phyloP scores from a whole-genome alignment of 495 filamentous ascomycete species.

The Aspergillus heteromorphus region DNA sequence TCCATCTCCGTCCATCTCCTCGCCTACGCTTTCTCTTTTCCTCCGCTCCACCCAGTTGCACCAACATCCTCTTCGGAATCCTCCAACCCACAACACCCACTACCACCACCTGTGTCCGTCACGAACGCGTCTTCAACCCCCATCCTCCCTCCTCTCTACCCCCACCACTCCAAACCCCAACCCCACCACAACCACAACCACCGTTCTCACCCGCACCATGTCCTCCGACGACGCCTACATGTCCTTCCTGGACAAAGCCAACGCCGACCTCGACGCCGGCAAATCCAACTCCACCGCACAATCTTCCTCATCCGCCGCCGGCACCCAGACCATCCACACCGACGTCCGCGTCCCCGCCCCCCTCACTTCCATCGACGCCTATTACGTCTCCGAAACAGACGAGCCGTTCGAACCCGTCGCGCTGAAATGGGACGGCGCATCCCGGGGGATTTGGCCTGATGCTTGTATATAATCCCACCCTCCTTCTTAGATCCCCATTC shows the following conservation, averaged over 20 bases:
- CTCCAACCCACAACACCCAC: background rate
- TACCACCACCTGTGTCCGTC: conserved; percentile 4
- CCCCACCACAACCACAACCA: conserved; percentile 16
- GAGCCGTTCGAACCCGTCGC: conserved; percentile 76
- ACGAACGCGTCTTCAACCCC: background rate
- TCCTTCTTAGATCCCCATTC: too few relatives aligned
- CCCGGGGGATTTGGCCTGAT: conserved; percentile 51
- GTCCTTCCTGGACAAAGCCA: conserved; percentile 79
- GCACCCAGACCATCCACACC: conserved; percentile 47
- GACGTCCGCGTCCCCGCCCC: conserved; percentile 47
- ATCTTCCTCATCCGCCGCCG: conserved; percentile 34
- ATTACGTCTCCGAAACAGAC: conserved; percentile 76
- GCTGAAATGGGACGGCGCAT: conserved; percentile 54
- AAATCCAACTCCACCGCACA: conserved; percentile 21
- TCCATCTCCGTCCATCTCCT: conserved; percentile 5
- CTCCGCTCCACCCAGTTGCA: too few relatives aligned
- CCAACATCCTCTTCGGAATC: background rate
- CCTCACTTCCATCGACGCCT: conserved; percentile 53
- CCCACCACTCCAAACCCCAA: background rate
- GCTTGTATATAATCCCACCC: conserved; percentile 35
- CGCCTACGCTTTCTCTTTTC: background rate
- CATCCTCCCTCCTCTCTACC: background rate
- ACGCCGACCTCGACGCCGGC: conserved; percentile 55
- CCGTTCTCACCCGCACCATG: conserved; percentile 45
- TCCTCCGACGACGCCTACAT: conserved; percentile 75